Evolutionary conservation across 1,284 basidiomycete species (phyloP), one percentile per base, ranked within the genome.

Genomic region (Pseudozyma hubeiensis): DNA sequence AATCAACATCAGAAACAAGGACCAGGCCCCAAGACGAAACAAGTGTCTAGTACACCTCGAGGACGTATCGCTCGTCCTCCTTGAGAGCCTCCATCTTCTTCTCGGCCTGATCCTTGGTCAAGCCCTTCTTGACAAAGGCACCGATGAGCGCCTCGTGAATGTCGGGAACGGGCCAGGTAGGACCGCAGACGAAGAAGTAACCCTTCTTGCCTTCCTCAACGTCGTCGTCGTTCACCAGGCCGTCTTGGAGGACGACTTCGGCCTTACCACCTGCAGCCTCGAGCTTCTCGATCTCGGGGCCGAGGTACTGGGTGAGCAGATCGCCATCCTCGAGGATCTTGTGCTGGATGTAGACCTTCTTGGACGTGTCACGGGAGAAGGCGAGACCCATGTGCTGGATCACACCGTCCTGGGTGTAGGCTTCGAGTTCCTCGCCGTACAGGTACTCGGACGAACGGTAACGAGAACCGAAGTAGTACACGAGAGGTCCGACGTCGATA

Each of bases 391-490:
- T 91, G 79, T 91, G 91, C 35, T 92, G 90, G 85, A 98, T 91
- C 69, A 95, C 87, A 50, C 91, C 90, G 77, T 93, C 92, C 13
- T 89, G 87, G 59, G 97, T 90, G 84, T 88, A 88, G 0, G 88
- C 88, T 81, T 88, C 87, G 73, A 89, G 57, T 86, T 94, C 93
- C 83, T 94, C 93, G 53, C 94, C 94, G 85, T 99, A 99, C 24
- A 99, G 90, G 85, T 94, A 99, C 85, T 99, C 96, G 81, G 94
- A 90, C 39, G 92, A 91, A 82, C 93, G 92, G 86, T 97, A 91
- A 61, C 97, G 92, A 65, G 96, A 96, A 71, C 96, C 96, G 85
- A 99, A 99, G 89, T 97, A 99, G 88, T 99, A 98, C 84, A 97
- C 91, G 31, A 93, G 89, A 2, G 94, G 94, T 0, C 96, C 96